Percentiles rank a stretch among this genome's conserved stretches.
Evolutionary conservation across 1,284 basidiomycete genomes (phyloP).

Genomic region (Ganoderma lucidum): DNA sequence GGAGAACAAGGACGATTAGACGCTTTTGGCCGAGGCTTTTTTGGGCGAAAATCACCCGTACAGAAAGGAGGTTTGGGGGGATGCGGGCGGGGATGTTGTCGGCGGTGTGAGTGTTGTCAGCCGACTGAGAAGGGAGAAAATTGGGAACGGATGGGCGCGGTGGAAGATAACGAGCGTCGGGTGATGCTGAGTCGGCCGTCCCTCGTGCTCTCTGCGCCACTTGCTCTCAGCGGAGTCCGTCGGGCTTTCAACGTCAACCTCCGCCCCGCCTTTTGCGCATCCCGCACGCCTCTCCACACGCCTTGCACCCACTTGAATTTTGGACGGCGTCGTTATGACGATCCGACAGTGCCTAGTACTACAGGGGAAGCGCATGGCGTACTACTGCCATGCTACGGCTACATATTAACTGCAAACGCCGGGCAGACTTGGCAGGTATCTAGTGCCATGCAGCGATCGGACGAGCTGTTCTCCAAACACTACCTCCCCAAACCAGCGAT

Average conservation of each 20-base stretch:
- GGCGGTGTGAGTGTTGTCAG: constrained; percentile 36
- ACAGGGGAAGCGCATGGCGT: background rate
- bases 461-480: background rate
- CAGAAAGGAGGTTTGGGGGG: constrained; percentile 15
- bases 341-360: background rate
- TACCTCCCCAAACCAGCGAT: background rate
- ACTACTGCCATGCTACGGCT: background rate
- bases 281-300: background rate
- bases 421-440: background rate
- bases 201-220: constrained; percentile 36
- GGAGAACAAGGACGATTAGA: constrained; percentile 38
- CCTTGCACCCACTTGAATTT: background rate
- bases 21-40: constrained; percentile 31
- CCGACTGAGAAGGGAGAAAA: constrained; percentile 43
- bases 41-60: constrained; percentile 22
- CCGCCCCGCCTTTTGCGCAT: background rate
- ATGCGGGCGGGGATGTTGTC: constrained; percentile 23
- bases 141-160: constrained; percentile 41
- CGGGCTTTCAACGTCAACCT: constrained; percentile 32
- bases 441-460: background rate
- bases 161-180: constrained; percentile 45
- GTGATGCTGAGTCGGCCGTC: constrained; percentile 32
- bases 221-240: constrained; percentile 31
- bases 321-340: background rate
- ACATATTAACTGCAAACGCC: background rate